phyloP scores from a whole-genome alignment of 805 yeast genomes.

The Starmera quercuum region DNA sequence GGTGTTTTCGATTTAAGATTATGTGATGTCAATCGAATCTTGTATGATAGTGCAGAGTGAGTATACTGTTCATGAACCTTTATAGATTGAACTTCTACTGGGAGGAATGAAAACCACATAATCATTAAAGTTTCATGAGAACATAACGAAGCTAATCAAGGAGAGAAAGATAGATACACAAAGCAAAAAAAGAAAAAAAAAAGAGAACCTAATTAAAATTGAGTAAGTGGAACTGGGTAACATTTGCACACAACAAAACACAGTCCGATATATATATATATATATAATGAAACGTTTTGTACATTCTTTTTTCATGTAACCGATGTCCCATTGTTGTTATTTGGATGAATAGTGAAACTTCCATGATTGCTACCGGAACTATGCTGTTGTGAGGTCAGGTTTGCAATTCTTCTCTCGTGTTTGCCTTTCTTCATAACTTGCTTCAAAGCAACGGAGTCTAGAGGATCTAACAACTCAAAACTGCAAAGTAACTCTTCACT shows the following conservation, averaged over 20 bases:
- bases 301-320: background rate
- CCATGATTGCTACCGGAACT: conserved; percentile 9
- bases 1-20: conserved; percentile 87
- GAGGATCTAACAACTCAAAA: conserved; percentile 88
- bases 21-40: conserved; percentile 54
- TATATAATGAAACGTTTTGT: background rate
- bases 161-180: too few species aligned
- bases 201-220: too few species aligned
- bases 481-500: conserved; percentile 88
- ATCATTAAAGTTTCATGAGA: too few species aligned
- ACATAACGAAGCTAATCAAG: too few species aligned
- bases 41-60: conserved; percentile 30
- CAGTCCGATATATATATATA: background rate
- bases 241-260: background rate
- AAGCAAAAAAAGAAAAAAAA: too few species aligned
- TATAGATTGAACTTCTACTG: too few species aligned
- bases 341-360: conserved; percentile 12
- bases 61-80: too few species aligned
- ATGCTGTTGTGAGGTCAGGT: conserved; percentile 18
- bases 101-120: too few species aligned
- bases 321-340: background rate
- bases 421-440: conserved; percentile 94
- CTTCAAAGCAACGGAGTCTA: conserved; percentile 87
- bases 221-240: background rate
- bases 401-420: conserved; percentile 70